Conservation (phyloP, 108 stramenopile species). For the Heterococcus sp. region DNA sequence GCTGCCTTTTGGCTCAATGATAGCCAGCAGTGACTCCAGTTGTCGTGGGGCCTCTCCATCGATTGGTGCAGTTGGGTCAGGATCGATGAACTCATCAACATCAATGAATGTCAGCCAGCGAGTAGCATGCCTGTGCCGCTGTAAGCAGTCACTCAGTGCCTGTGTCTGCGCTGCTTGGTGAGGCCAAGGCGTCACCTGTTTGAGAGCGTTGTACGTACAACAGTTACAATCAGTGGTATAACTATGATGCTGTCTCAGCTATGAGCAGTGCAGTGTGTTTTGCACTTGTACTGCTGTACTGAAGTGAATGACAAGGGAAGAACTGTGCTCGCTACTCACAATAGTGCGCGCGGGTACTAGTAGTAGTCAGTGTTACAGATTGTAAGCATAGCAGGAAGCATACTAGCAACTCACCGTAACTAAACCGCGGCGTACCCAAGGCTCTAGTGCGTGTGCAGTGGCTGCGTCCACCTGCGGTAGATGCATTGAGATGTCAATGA, state of each 20-base stretch:
- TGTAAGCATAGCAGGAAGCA: too few species aligned
- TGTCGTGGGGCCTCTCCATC: too few species aligned
- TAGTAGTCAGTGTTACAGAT: too few species aligned
- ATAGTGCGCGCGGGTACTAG: not conserved
- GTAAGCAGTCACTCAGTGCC: too few species aligned
- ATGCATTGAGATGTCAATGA: too few species aligned
- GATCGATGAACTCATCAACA: too few species aligned
- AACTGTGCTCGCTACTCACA: not conserved
- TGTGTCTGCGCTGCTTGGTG: conserved; percentile 19
- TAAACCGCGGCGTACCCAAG: not conserved
- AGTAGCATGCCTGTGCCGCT: conserved; percentile 9
- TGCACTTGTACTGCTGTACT: not conserved
- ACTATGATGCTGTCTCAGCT: too few species aligned
- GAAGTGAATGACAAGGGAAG: not conserved
- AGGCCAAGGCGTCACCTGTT: conserved; percentile 12
- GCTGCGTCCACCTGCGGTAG: not conserved
- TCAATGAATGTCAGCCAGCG: too few species aligned
- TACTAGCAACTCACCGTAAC: not conserved
- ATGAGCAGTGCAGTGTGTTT: not conserved
- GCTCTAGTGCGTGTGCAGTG: not conserved
- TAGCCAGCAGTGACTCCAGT: too few species aligned
- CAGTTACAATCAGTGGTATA: too few species aligned
- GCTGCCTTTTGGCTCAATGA: too few species aligned
- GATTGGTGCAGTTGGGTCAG: too few species aligned
- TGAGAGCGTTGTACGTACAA: not conserved